A percentile compares a stretch with the other conserved stretches of the same genome.
These are phyloP conservation scores for Alternaria hordeiaustralica DNA, from an alignment of 2,329 filamentous ascomycete genomes.

Conservation along the genomic window DNA sequence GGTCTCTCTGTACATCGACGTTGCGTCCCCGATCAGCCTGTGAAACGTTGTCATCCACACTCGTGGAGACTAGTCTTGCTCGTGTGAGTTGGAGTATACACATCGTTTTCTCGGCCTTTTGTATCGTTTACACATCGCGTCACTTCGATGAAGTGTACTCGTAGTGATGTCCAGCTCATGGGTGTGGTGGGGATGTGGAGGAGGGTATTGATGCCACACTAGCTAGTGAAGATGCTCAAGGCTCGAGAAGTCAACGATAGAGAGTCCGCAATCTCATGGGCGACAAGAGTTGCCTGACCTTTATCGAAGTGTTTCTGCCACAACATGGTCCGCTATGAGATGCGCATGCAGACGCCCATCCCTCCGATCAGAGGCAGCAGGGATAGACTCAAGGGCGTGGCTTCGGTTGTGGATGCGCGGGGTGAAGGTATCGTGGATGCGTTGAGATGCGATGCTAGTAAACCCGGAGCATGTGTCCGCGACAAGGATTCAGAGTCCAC, in stretches of 20 bases:
- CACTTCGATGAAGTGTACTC: not conserved
- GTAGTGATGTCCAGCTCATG: not conserved
- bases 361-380: not conserved
- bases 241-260: not conserved
- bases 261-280: not conserved
- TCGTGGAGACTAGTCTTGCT: not conserved
- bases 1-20: not conserved
- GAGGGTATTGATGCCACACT: not conserved
- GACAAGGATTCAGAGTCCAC: constrained; percentile 67
- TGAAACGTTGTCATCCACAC: not conserved
- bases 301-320: not conserved
- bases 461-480: not conserved
- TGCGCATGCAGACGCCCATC: not conserved
- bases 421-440: not conserved
- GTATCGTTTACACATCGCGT: not conserved
- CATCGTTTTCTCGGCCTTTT: not conserved
- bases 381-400: not conserved
- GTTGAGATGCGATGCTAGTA: not conserved
- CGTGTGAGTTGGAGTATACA: not conserved
- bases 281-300: not conserved
- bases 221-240: not conserved
- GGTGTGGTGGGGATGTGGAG: not conserved
- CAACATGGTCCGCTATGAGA: not conserved
- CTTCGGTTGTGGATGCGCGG: not conserved
- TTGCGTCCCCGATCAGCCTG: not conserved